Percentiles rank a stretch among this genome's conserved stretches.
Evolutionary conservation across 305 asterid genomes (phyloP).

Genomic region (Fraxinus paxiana): DNA sequence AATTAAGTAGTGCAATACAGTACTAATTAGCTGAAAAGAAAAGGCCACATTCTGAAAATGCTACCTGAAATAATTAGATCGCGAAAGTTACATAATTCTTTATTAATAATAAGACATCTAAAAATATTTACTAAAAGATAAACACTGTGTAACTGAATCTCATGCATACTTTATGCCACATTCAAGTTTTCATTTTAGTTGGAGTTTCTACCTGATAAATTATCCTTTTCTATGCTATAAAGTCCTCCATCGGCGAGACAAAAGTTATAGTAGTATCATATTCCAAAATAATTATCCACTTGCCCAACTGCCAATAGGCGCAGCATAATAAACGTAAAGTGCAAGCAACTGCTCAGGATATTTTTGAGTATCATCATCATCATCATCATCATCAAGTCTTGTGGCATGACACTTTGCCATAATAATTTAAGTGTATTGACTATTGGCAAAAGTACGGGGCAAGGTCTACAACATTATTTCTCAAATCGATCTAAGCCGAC

Average conservation of each 20-base stretch:
- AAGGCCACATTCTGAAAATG: background rate
- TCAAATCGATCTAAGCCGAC: background rate
- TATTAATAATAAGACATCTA: background rate
- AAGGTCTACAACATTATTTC: background rate
- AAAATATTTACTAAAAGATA: background rate
- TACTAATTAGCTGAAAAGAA: slow-evolving; percentile 2
- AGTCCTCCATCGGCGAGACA: background rate
- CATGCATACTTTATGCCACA: background rate
- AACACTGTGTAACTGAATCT: background rate
- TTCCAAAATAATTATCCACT: background rate
- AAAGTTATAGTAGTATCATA: background rate
- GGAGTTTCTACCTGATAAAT: background rate
- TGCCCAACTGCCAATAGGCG: background rate
- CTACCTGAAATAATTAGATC: background rate
- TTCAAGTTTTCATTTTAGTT: background rate
- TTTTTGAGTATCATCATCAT: background rate
- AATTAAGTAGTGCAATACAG: slow-evolving; percentile 2
- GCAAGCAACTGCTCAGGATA: background rate
- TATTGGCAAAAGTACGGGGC: background rate
- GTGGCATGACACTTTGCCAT: background rate
- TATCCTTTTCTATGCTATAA: background rate
- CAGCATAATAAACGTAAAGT: background rate
- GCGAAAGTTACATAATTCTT: background rate
- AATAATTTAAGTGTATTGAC: background rate
- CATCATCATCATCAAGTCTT: background rate